Evolutionary conservation across 1,284 basidiomycete species (phyloP).

Genomic region (Somion occarium): DNA sequence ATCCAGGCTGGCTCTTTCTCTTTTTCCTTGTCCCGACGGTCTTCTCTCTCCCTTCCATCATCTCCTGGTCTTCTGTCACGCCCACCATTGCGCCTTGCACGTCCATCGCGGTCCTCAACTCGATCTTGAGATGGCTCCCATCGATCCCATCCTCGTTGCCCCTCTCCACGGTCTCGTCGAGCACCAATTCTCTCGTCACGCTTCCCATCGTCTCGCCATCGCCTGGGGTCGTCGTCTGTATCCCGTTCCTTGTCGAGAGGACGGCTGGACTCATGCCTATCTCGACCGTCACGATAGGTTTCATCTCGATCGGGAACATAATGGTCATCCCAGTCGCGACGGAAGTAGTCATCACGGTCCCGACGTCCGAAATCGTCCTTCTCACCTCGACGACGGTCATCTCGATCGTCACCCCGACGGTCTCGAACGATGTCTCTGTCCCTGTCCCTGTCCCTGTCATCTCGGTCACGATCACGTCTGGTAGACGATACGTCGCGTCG

Average conservation of each 20-base stretch:
- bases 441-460: constrained; percentile 27
- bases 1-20: constrained; percentile 91
- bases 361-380: constrained; percentile 22
- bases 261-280: constrained; percentile 36
- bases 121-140: constrained; percentile 37
- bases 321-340: constrained; percentile 27
- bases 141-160: constrained; percentile 29
- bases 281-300: constrained; percentile 30
- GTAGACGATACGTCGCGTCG: constrained; percentile 51
- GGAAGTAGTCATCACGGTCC: constrained; percentile 28
- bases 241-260: constrained; percentile 36
- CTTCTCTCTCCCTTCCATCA: constrained; percentile 52
- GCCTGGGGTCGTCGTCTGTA: constrained; percentile 56
- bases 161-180: constrained; percentile 46
- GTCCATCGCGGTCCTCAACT: constrained; percentile 42
- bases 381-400: constrained; percentile 23
- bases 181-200: constrained; percentile 65
- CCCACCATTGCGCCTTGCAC: constrained; percentile 50
- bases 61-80: constrained; percentile 57
- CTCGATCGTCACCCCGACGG: constrained; percentile 29
- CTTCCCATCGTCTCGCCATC: constrained; percentile 77
- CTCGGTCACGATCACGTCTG: constrained; percentile 38
- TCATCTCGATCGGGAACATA: constrained; percentile 25
- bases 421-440: constrained; percentile 40
- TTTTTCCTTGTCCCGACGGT: constrained; percentile 46